Evolutionary conservation across 257 asterid genomes (phyloP).

Genomic region (Ocimum tenuiflorum): DNA sequence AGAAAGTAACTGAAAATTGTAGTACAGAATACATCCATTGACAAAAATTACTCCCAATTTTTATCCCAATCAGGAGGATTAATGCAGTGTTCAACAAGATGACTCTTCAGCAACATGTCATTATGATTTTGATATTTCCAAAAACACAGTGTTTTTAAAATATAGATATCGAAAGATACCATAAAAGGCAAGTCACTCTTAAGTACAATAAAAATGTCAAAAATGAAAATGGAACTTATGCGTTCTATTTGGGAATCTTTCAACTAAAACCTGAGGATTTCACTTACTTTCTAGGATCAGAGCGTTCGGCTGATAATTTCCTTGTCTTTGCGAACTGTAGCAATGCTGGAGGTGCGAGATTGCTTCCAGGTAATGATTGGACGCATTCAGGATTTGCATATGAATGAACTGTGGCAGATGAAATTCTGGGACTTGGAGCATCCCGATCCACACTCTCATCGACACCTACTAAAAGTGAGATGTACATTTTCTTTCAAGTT

Average conservation of each 20-base stretch:
- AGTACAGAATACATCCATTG: neutral
- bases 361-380: slow-evolving; percentile 73
- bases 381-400: slow-evolving; percentile 67
- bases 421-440: slow-evolving; percentile 61
- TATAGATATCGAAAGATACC: neutral
- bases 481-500: slow-evolving; percentile 10
- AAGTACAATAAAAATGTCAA: too few species aligned
- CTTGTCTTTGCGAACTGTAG: slow-evolving; percentile 88
- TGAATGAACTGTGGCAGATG: slow-evolving; percentile 66
- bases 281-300: slow-evolving; percentile 88
- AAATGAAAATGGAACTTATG: too few species aligned
- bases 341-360: slow-evolving; percentile 51
- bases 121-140: neutral
- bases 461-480: slow-evolving; percentile 28
- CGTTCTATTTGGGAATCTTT: too few species aligned
- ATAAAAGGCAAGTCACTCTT: too few species aligned
- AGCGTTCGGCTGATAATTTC: slow-evolving; percentile 77
- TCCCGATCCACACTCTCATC: slow-evolving; percentile 49
- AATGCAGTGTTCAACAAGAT: neutral
- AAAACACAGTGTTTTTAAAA: neutral
- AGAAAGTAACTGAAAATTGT: neutral
- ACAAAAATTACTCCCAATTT: neutral
- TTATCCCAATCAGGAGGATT: neutral
- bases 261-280: neutral
- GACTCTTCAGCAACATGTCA: neutral